A percentile compares a stretch with the other conserved stretches of the same genome.
Evolutionary conservation across 768 basidiomycete genomes (phyloP).

Genomic region (Suillus subluteus): DNA sequence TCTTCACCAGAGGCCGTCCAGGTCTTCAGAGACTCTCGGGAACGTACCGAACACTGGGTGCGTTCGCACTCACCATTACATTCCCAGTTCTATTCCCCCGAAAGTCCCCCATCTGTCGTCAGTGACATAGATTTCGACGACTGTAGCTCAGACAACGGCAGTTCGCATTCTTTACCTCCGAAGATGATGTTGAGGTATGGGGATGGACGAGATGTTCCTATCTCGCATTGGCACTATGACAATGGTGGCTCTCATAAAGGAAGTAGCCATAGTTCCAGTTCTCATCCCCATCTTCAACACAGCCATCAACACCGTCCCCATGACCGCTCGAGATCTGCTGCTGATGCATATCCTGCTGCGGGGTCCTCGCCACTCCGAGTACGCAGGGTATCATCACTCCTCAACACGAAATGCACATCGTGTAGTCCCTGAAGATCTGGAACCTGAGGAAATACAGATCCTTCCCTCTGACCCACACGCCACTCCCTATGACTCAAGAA

Average conservation of each 20-base stretch:
- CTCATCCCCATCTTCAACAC: conserved; percentile 24
- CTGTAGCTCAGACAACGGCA: conserved; percentile 44
- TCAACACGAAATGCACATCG: conserved; percentile 24
- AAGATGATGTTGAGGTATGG: conserved; percentile 72
- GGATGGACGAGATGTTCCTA: conserved; percentile 68
- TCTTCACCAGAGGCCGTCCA: conserved; percentile 60
- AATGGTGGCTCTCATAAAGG: conserved; percentile 20
- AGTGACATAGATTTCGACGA: conserved; percentile 44
- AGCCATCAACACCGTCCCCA: conserved; percentile 38
- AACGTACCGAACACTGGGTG: conserved; percentile 72
- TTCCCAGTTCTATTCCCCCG: conserved; percentile 57
- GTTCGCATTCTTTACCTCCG: conserved; percentile 57
- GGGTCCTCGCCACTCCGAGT: conserved; percentile 35
- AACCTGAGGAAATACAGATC: conserved; percentile 67
- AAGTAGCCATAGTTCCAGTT: conserved; percentile 28
- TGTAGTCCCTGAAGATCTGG: conserved; percentile 27
- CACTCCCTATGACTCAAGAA: conserved; percentile 33
- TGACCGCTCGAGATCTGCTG: conserved; percentile 43
- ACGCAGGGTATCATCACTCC: conserved; percentile 16
- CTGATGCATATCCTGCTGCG: conserved; percentile 31
- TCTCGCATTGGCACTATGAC: conserved; percentile 49
- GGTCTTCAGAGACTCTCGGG: conserved; percentile 59
- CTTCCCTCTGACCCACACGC: conserved; percentile 52
- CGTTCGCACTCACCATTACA: conserved; percentile 41
- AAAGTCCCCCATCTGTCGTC: conserved; percentile 50